Conservation (phyloP, 2,329 filamentous ascomycete species). For the Stachybotrys chartarum region DNA sequence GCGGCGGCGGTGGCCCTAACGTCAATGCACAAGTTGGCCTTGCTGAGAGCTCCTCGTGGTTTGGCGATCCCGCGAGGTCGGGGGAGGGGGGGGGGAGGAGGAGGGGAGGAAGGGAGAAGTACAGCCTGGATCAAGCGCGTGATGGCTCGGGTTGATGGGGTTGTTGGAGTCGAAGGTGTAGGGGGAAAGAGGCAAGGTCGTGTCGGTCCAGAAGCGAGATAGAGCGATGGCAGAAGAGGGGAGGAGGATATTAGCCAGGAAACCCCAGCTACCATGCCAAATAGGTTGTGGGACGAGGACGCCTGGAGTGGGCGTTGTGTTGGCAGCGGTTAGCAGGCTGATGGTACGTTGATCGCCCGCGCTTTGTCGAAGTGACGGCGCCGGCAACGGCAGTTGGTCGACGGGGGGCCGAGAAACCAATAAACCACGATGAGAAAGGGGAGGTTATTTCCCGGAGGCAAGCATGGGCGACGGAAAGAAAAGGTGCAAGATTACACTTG, state of each 20-base stretch:
- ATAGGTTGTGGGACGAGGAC: neutral
- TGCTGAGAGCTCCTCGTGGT: neutral
- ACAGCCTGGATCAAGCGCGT: neutral
- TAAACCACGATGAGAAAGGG: too few species aligned
- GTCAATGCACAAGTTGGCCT: neutral
- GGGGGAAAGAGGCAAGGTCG: neutral
- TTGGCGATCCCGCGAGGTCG: too few species aligned
- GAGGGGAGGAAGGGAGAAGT: neutral
- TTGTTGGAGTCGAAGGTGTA: neutral
- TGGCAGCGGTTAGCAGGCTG: neutral
- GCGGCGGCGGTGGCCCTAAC: neutral
- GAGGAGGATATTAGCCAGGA: neutral
- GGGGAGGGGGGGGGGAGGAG: neutral
- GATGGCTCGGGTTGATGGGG: too few species aligned
- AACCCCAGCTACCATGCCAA: neutral
- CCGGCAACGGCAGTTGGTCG: neutral
- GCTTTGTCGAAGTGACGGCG: neutral
- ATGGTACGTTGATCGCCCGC: neutral
- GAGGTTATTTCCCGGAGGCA: too few species aligned
- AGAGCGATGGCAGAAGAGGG: neutral
- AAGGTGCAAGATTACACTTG: too few species aligned
- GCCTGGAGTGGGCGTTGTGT: neutral
- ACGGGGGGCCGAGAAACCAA: too few species aligned
- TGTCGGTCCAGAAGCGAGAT: neutral
- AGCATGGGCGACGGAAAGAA: too few species aligned